These are phyloP conservation scores for Vachellia pachyceras DNA, from an alignment of 306 rosid genomes.

Conservation along the genomic window DNA sequence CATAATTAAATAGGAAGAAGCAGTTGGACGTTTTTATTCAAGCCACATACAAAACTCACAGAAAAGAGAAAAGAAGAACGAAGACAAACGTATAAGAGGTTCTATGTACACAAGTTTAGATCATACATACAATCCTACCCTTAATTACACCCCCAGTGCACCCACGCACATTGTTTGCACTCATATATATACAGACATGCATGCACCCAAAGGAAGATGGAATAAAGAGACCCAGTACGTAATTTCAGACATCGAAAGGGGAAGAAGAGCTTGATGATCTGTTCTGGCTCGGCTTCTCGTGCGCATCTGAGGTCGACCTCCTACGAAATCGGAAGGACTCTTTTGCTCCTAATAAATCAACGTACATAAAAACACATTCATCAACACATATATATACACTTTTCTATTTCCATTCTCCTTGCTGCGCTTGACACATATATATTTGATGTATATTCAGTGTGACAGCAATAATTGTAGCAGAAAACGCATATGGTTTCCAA, in stretches of 20 bases:
- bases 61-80: background rate
- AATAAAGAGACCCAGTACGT: constrained; percentile 17
- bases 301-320: constrained; percentile 73
- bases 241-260: constrained; percentile 74
- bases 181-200: background rate
- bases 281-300: constrained; percentile 56
- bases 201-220: background rate
- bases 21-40: constrained; percentile 36
- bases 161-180: background rate
- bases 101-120: constrained; percentile 27
- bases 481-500: background rate
- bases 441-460: background rate
- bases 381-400: background rate
- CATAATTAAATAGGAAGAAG: background rate
- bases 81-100: constrained; percentile 14
- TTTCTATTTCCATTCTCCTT: background rate
- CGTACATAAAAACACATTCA: background rate
- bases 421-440: background rate
- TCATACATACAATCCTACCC: constrained; percentile 29
- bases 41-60: constrained; percentile 18
- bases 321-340: constrained; percentile 75
- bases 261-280: constrained; percentile 65
- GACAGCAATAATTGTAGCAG: background rate
- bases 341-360: constrained; percentile 50
- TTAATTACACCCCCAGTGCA: background rate